phyloP scores from a whole-genome alignment of 2,329 filamentous ascomycete genomes.

The Alternaria tenuissima region DNA sequence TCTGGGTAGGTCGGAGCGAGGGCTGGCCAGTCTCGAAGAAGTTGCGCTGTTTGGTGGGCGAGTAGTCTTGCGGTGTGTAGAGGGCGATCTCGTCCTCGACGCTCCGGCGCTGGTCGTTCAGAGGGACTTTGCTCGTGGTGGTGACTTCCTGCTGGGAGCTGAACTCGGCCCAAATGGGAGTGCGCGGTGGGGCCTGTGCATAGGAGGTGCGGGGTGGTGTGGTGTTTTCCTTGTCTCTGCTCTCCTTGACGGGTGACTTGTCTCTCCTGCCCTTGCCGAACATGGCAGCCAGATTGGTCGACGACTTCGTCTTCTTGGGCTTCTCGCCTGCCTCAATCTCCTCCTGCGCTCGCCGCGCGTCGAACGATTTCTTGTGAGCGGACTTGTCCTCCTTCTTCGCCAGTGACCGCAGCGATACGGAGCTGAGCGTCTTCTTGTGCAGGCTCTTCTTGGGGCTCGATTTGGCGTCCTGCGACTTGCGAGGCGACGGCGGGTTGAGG shows the following conservation, averaged over 20 bases:
- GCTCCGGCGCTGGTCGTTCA: slow-evolving; percentile 54
- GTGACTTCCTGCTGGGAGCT: slow-evolving; percentile 51
- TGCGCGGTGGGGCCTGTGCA: slow-evolving; percentile 55
- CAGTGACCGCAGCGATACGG: slow-evolving; percentile 62
- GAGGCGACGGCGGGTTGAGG: slow-evolving; percentile 46
- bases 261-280: slow-evolving; percentile 76
- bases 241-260: slow-evolving; percentile 52
- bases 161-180: slow-evolving; percentile 86
- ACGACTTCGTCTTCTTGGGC: slow-evolving; percentile 79
- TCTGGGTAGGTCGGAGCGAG: slow-evolving; percentile 40
- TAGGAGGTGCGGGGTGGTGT: slow-evolving; percentile 65
- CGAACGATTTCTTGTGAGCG: slow-evolving; percentile 42
- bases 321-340: slow-evolving; percentile 48
- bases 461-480: slow-evolving; percentile 51
- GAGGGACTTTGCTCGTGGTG: slow-evolving; percentile 54
- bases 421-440: slow-evolving; percentile 64
- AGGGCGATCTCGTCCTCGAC: slow-evolving; percentile 64
- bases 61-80: slow-evolving; percentile 68
- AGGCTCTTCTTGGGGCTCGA: slow-evolving; percentile 48
- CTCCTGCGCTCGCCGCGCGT: slow-evolving; percentile 38
- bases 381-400: slow-evolving; percentile 54
- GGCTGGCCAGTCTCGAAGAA: slow-evolving; percentile 63
- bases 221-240: slow-evolving; percentile 83
- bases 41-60: slow-evolving; percentile 68
- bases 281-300: slow-evolving; percentile 80